phyloP scores from a whole-genome alignment of 352 stramenopile species.

The Pythium scleroteichum region DNA sequence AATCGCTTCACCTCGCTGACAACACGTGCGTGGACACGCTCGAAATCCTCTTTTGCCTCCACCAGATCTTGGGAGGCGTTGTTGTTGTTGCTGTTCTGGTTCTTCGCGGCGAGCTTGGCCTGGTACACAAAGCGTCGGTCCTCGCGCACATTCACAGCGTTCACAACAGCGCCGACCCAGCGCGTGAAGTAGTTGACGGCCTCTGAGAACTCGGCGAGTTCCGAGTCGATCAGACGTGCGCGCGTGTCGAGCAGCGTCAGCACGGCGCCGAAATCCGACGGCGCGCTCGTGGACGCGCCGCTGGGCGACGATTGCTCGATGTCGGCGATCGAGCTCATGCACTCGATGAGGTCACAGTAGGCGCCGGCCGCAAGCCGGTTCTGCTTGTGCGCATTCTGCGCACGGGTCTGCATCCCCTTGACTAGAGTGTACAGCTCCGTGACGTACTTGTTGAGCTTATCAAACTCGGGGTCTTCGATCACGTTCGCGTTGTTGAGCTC shows the following conservation, averaged over 20 bases:
- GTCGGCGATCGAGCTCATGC: conserved; percentile 62
- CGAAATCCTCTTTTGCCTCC: conserved; percentile 74
- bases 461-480: conserved; percentile 74
- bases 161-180: conserved; percentile 74
- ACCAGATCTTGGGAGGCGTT: conserved; percentile 50
- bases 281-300: conserved; percentile 36
- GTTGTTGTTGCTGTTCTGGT: conserved; percentile 27
- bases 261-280: conserved; percentile 63
- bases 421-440: conserved; percentile 60
- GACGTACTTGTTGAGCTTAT: conserved; percentile 66
- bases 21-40: conserved; percentile 74
- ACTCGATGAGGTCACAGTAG: conserved; percentile 85
- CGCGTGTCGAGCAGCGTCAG: conserved; percentile 71
- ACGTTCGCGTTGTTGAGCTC: conserved; percentile 43
- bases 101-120: conserved; percentile 59
- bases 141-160: conserved; percentile 71
- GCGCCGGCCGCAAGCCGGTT: conserved; percentile 72
- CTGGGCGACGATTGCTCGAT: conserved; percentile 67
- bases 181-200: conserved; percentile 70
- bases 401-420: conserved; percentile 63
- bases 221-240: conserved; percentile 69
- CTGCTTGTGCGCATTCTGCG: conserved; percentile 56
- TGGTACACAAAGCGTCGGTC: conserved; percentile 81
- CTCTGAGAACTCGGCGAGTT: conserved; percentile 65
- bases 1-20: conserved; percentile 75